Evolutionary conservation across 78 protist species (phyloP), one percentile per base, ranked within the genome.

Genomic region (Dictyostelium capitatum): DNA sequence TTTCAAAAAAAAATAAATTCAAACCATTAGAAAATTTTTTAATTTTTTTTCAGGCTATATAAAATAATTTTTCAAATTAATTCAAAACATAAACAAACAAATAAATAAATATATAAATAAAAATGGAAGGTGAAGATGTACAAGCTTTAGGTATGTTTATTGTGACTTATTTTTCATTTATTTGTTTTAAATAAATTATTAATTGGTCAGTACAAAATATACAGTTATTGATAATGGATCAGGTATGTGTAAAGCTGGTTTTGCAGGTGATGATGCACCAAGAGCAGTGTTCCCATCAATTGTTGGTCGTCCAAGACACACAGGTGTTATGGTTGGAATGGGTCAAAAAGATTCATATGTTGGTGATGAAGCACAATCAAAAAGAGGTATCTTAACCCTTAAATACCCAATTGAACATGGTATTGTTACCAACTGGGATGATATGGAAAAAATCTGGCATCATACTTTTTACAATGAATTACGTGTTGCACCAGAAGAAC

Each of bases 341-440:
- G 98, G 98, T 25, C 85, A 79, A 47, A 89, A 79, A 48, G 79
- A 59, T 56, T 67, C 89, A 20, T 89, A 79, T 62, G 87, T 89
- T 32, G 94, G 94, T 80, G 94, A 89, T 64, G 94, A 89, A 62
- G 94, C 94, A 32, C 70, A 89, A 46, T 25, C 59, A 50, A 89
- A 89, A 48, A 79, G 83, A 37, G 96, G 97, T 57, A 96, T 97
- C 77, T 95, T 96, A 56, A 92, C 95, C 25, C 94, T 96, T n/a
- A 89, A 95, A 75, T 98, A 97, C 89, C 96, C 98, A 82, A 95
- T 97, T 48, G 97, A 96, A 74, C 97, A 96, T 83, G 96, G 97
- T 48, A 91, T 96, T 32, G 98, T 99, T 32, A 96, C 97, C 85
- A 97, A 98, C 97, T 99, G 99, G 99, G 99, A 98, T 80, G 98